Base-by-base conservation (phyloP, 2,329 filamentous ascomycete species). In the Venturia carpophila region DNA sequence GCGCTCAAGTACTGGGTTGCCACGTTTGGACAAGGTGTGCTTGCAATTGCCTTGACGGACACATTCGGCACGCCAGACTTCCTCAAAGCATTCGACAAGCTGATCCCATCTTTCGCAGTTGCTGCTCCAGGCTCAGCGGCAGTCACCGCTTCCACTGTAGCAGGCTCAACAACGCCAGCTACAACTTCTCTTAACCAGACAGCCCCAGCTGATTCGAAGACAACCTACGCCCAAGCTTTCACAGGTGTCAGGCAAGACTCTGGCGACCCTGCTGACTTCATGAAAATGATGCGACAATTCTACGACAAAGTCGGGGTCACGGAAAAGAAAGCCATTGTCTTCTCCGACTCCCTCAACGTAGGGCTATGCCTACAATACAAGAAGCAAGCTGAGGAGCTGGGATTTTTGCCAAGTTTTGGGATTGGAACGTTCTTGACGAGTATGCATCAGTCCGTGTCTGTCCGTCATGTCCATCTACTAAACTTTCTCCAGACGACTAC, bases 61-160 rank as follows among this genome's bases (percentile, higher is more conserved):
- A 99, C 94, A 0, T 97, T 97, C 71, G 94, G 94, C 60, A 99
- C 94, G 0, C 87, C 89, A 5, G 85, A 90, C 60, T 99, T 99
- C 77, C 82, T 99, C 62, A 85, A 86, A 67, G 87, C 91, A 0
- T 99, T 99, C 79, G 86, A 84, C 70, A 85, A 87, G 72, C 86
- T 87, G 1, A 42, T 34, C n/a, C 24, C 45, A 27, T 39, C 11
- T 73, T 75, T 67, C 76, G 10, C 67, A 69, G 13, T 13, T 58
- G 52, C 30, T 58, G 52, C 52, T 10, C 27, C 79, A 37, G 73
- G 72, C 30, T 70, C 72, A 34, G 30, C 39, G 47, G 24, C 37
- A 45, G 62, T 42, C 73, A 75, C 67, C 76, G 49, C 49, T 27
- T 55, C 49, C 10, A 34, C 49, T 17, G 27, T 55, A 10, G 24